Conservation (phyloP, 2,329 filamentous ascomycete genomes). For the Exophiala alcalophila region DNA sequence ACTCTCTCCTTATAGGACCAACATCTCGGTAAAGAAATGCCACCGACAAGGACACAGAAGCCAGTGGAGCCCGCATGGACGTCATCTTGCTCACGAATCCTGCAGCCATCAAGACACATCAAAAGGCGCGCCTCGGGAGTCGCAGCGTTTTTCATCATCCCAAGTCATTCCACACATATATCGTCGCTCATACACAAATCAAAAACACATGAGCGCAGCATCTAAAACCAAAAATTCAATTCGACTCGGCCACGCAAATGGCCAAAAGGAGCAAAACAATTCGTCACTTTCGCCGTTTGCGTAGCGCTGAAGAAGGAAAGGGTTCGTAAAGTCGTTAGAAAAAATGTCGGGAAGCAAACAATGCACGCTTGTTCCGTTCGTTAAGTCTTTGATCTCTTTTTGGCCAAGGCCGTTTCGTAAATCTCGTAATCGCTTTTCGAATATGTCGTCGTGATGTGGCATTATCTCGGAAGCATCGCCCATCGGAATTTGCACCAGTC, state of each 20-base stretch:
- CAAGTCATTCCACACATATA: slow-evolving; percentile 28
- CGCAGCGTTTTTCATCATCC: slow-evolving; percentile 20
- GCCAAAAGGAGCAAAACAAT: slow-evolving; percentile 14
- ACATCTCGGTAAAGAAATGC: slow-evolving; percentile 4
- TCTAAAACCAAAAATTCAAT: slow-evolving; percentile 22
- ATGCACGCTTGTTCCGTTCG: slow-evolving; percentile 28
- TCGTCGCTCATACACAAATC: slow-evolving; percentile 29
- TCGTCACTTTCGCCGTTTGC: slow-evolving; percentile 23
- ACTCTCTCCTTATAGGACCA: slow-evolving; percentile 1
- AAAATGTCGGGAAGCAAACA: slow-evolving; percentile 25
- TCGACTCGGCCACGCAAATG: slow-evolving; percentile 8
- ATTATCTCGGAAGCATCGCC: slow-evolving; percentile 15
- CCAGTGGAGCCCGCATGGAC: too few species aligned
- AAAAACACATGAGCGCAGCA: slow-evolving; percentile 18
- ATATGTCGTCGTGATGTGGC: slow-evolving; percentile 26
- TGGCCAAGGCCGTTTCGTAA: slow-evolving; percentile 26
- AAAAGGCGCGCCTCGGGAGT: slow-evolving; percentile 14
- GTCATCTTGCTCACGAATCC: slow-evolving; percentile 23
- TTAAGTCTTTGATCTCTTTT: slow-evolving; percentile 29
- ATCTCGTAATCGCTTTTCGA: slow-evolving; percentile 30
- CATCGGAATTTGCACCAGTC: slow-evolving; percentile 17
- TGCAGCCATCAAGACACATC: slow-evolving; percentile 20
- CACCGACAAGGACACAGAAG: slow-evolving; percentile 8
- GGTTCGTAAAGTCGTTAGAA: slow-evolving; percentile 30
- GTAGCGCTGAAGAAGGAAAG: slow-evolving; percentile 26